Evolutionary conservation across 768 basidiomycete genomes (phyloP), one percentile per base, ranked within the genome.

Genomic region (Pisolithus tinctorius): DNA sequence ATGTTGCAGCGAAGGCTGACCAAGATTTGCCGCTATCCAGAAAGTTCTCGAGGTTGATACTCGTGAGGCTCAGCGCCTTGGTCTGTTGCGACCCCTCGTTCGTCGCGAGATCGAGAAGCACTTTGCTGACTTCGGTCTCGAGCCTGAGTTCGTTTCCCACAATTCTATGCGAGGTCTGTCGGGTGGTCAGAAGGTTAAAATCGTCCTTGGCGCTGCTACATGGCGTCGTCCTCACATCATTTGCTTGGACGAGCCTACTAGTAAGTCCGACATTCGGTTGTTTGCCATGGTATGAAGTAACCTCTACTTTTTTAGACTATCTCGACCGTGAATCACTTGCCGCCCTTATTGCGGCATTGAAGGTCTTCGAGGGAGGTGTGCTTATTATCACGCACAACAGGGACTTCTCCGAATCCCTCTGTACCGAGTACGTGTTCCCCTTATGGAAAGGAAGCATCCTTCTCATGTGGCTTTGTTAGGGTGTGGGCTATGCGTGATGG

Each of bases 401-500:
- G 55, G 94, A 97, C 79, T 99, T 98, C 81, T 97, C 95, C 50
- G 96, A 98, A 81, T 93, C 91, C 34, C 75, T 99, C 56, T 98
- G 96, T 83, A 79, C 83, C 58, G 95, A 98, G 75, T 76, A 57
- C 53, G 61, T 68, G 16, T 40, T 44, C 7, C 14, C 29, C n/a
- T 14, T 13, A 9, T 30, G 37, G 4, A 6, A 34, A 16, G n/a
- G 20, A 2, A 14, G 31, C 38, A 20, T 34, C 4, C 34, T 47
- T 14, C 29, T 50, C 45, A 56, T 43, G 17, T 4, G 50, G 17
- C 6, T 41, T 51, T 23, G 27, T 11, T 51, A 76, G 75, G 76
- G 93, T 98, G 39, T 98, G 96, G 96, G 95, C 96, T 38, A 99
- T 98, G 96, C 85, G 88, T 47, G 92, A 98, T 68, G 96, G 96